Evolutionary conservation across 140 eudicot genomes (phyloP), one percentile per base, ranked within the genome.

Genomic region (Bidens hawaiensis): DNA sequence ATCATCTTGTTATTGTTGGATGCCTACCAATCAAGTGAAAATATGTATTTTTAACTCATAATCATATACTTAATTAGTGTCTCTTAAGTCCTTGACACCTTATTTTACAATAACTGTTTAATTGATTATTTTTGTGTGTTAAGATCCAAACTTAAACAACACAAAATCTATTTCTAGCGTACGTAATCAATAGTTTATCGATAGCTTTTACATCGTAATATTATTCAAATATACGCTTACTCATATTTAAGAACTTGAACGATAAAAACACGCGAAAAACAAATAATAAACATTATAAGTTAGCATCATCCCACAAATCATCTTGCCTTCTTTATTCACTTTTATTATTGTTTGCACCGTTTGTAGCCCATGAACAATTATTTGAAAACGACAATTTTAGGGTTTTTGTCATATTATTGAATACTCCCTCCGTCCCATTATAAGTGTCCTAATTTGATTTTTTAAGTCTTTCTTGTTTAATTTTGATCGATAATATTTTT

Each of bases 331-430:
- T 42, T 25, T 47, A 14, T 56, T 55, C 15, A 12, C 5, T 41
- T 26, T 60, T 36, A 40, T n/a, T n/a, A n/a, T 23, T 10, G 13
- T 27, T 62, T 27, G 28, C 52, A 70, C 26, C 58, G 14, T 48
- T 47, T 60, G 4, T 31, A 71, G 70, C 70, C 76, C 64, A 62
- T 71, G 40, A 52, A 61, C 76, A 71, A 71, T 62, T 51, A 62
- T 62, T 60, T 71, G 76, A 71, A 71, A 71, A 71, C 53, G 71
- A 62, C 65, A 62, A 62, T 17, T 40, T 70, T 70, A 50, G 55
- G 19, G 62, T 36, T 70, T 70, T 71, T 61, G 70, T 62, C 64
- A 62, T 21, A 49, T 21, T 21, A 69, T n/a, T n/a, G n/a, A n/a
- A n/a, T n/a, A n/a, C n/a, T n/a, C n/a, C n/a, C n/a, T n/a, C n/a